These are phyloP conservation scores for Colletotrichum paranaense DNA, from an alignment of 2,329 filamentous ascomycete species.

Conservation along the genomic window DNA sequence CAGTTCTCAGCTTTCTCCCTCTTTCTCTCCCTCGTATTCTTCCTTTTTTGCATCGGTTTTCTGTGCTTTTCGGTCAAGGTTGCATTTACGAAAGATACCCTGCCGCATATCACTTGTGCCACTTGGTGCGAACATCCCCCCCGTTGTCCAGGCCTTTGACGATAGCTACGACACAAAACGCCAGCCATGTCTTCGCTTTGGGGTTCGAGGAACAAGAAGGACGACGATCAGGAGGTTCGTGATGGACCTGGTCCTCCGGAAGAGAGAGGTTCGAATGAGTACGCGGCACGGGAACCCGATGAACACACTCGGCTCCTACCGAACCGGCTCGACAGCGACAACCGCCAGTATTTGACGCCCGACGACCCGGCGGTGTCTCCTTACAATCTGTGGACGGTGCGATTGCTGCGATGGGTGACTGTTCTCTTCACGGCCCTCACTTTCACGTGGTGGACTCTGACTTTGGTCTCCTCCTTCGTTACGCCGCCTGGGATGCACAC, in stretches of 20 bases:
- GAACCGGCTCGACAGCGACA: constrained; percentile 67
- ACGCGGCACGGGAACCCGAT: constrained; percentile 46
- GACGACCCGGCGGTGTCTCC: constrained; percentile 75
- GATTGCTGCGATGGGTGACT: constrained; percentile 81
- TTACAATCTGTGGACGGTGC: constrained; percentile 94
- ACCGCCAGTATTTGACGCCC: constrained; percentile 46
- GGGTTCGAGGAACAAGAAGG: constrained; percentile 33
- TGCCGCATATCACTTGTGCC: neutral
- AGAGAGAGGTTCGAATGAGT: constrained; percentile 20
- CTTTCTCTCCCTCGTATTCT: neutral
- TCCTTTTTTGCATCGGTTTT: neutral
- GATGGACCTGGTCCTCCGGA: constrained; percentile 40
- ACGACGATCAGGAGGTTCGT: constrained; percentile 40
- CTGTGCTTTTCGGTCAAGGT: neutral
- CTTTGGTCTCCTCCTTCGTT: constrained; percentile 91
- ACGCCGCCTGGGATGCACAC: constrained; percentile 88
- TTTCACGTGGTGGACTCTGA: constrained; percentile 91
- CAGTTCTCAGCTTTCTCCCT: neutral
- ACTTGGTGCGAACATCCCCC: neutral
- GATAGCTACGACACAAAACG: neutral
- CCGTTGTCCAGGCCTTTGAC: neutral
- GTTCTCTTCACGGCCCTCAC: constrained; percentile 79
- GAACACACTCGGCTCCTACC: constrained; percentile 76
- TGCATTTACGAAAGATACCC: neutral
- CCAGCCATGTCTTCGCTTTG: constrained; percentile 27